Percentiles rank a stretch among this genome's conserved stretches.
phyloP scores from a whole-genome alignment of 2,329 filamentous ascomycete genomes.

The Sclerotinia subarctica region DNA sequence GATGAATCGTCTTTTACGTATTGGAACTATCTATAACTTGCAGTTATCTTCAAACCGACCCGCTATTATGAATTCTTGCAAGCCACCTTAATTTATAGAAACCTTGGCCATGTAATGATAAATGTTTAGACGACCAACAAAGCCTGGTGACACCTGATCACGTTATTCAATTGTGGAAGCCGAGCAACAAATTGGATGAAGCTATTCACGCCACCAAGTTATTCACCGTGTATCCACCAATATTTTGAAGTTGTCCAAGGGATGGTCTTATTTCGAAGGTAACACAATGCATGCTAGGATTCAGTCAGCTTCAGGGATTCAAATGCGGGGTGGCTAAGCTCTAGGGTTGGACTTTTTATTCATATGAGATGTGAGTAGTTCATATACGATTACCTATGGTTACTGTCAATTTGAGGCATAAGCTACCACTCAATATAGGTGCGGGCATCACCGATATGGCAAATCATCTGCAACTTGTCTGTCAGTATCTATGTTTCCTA shows the following conservation, averaged over 20 bases:
- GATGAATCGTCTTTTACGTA: not conserved
- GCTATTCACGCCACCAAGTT: not conserved
- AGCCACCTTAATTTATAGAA: conserved; percentile 6
- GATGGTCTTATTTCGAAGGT: conserved; percentile 5
- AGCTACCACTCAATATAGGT: not conserved
- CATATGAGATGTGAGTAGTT: not conserved
- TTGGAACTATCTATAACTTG: not conserved
- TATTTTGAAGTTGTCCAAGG: not conserved
- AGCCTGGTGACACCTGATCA: conserved; percentile 6
- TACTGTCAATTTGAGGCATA: not conserved
- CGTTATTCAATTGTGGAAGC: not conserved
- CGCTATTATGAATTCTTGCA: not conserved
- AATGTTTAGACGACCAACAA: not conserved
- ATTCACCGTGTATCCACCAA: not conserved
- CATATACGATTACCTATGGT: not conserved
- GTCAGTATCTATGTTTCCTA: not conserved
- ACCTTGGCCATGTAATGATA: conserved; percentile 3
- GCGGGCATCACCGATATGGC: not conserved
- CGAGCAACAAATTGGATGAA: not conserved
- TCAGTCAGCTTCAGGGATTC: conserved; percentile 9
- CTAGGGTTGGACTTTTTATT: not conserved
- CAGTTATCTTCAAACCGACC: not conserved
- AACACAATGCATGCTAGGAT: not conserved
- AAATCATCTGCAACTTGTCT: conserved; percentile 3
- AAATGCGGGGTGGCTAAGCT: conserved; percentile 21